Percentiles rank a stretch among this genome's conserved stretches.
Conservation (phyloP, 345 rosid species). For the Excoecaria agallocha region DNA sequence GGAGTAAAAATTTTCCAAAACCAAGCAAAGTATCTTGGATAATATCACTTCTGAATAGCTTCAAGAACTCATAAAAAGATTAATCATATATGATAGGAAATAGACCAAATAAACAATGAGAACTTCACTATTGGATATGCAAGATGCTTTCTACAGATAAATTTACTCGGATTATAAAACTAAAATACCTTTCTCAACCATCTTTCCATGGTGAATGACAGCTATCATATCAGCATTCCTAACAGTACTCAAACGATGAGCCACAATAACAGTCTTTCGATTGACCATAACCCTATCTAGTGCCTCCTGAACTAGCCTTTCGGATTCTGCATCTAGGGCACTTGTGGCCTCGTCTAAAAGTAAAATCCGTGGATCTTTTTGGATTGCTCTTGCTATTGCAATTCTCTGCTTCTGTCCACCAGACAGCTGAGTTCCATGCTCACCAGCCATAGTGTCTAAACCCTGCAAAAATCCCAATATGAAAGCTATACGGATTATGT, state of each 20-base stretch:
- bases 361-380: constrained; percentile 32
- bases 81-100: not conserved
- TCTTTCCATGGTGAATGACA: constrained; percentile 72
- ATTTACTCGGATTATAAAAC: not conserved
- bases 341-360: constrained; percentile 42
- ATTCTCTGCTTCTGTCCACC: constrained; percentile 45
- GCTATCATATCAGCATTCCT: constrained; percentile 75
- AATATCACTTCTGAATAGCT: no score
- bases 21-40: no score
- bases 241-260: constrained; percentile 37
- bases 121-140: no score
- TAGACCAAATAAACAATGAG: no score
- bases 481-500: not conserved
- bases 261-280: constrained; percentile 30
- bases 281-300: constrained; percentile 29
- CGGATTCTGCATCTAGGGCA: constrained; percentile 36
- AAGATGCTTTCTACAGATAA: not conserved
- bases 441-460: constrained; percentile 21
- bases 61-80: no score
- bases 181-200: constrained; percentile 70
- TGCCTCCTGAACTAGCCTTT: constrained; percentile 35
- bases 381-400: constrained; percentile 39
- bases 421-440: constrained; percentile 34
- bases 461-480: constrained; percentile 9
- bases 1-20: no score